Evolutionary conservation across 345 rosid species (phyloP).

Genomic region (Bretschneidera sinensis): DNA sequence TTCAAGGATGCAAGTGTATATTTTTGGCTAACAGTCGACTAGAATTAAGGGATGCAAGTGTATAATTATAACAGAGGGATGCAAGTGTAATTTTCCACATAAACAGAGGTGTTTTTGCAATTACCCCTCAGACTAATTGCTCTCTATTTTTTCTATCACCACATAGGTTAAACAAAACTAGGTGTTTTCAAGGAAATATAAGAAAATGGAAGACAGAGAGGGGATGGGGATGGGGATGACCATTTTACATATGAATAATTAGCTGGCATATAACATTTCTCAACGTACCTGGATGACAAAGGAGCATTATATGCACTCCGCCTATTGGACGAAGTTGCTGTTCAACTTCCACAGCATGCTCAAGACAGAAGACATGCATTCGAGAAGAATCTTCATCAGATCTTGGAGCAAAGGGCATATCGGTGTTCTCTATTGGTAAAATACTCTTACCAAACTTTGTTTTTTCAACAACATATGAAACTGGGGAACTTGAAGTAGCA

Average conservation of each 20-base stretch:
- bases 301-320: conserved; percentile 69
- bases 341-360: conserved; percentile 93
- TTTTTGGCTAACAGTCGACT: too few relatives aligned
- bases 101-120: too few relatives aligned
- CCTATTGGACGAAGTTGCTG: conserved; percentile 74
- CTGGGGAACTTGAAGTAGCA: conserved; percentile 23
- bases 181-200: background rate
- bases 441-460: conserved; percentile 24
- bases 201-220: background rate
- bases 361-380: conserved; percentile 90
- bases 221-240: background rate
- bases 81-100: too few relatives aligned
- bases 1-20: too few relatives aligned
- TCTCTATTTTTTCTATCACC: background rate
- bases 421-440: conserved; percentile 26
- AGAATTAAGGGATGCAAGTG: too few relatives aligned
- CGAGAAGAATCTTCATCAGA: conserved; percentile 76
- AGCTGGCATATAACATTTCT: background rate
- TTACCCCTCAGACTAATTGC: too few relatives aligned
- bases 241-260: background rate
- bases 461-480: conserved; percentile 29
- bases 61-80: too few relatives aligned
- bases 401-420: conserved; percentile 34
- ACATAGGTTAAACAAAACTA: background rate
- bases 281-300: conserved; percentile 85